Conservation (phyloP, 208 protist genomes). For the Blechomonas ayalai region DNA sequence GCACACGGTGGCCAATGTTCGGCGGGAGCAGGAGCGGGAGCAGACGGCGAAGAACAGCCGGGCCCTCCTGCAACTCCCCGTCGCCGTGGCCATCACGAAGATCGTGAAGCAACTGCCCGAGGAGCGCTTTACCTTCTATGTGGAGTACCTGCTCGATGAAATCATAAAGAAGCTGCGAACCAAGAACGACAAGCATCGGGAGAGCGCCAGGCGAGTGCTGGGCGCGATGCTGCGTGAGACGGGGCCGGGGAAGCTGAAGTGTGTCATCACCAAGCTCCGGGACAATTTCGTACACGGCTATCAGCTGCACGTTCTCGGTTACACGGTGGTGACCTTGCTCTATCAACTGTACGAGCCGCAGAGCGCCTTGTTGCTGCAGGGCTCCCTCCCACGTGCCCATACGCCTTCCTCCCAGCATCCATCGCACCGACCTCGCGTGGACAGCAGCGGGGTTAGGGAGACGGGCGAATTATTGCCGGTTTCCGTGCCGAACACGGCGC, state of each 20-base stretch:
- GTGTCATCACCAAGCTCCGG: conserved; percentile 78
- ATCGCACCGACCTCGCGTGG: too few relatives aligned
- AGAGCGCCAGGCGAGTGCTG: conserved; percentile 75
- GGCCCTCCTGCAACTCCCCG: conserved; percentile 79
- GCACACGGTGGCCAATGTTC: conserved; percentile 58
- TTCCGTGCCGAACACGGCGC: too few relatives aligned
- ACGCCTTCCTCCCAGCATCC: too few relatives aligned
- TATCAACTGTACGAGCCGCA: conserved; percentile 85
- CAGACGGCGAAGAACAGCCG: conserved; percentile 54
- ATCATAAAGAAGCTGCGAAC: conserved; percentile 79
- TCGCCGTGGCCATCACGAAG: conserved; percentile 82
- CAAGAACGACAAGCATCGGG: conserved; percentile 83
- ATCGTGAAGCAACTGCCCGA: conserved; percentile 77
- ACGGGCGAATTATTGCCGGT: too few relatives aligned
- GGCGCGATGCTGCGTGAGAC: conserved; percentile 76
- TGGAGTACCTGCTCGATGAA: conserved; percentile 73
- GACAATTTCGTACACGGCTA: conserved; percentile 88
- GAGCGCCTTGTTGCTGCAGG: conserved; percentile 27
- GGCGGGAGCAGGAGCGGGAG: conserved; percentile 51
- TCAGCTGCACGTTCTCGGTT: conserved; percentile 89
- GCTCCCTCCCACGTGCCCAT: too few relatives aligned
- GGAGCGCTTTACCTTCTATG: conserved; percentile 64
- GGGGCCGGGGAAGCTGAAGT: conserved; percentile 71
- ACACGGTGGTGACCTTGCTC: conserved; percentile 86
- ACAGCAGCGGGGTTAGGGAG: too few relatives aligned